Percentiles rank a stretch among this genome's conserved stretches.
Conservation (phyloP, 441 rosid genomes). For the Bocquillonia castaneifolia region DNA sequence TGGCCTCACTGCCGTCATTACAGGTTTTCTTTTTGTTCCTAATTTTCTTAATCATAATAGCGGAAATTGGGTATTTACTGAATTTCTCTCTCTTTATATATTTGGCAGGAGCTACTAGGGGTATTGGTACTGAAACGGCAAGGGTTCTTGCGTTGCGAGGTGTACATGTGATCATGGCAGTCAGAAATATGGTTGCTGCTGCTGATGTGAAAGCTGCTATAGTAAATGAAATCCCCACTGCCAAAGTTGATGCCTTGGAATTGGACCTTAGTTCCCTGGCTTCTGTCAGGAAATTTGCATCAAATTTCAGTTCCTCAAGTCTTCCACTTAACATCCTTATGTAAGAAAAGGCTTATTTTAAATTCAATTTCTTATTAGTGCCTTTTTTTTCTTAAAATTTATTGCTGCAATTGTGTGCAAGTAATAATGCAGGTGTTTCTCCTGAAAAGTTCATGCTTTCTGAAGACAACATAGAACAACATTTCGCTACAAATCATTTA, state of each 20-base stretch:
- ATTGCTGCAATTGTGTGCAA: conserved; percentile 23
- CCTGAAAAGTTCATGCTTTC: conserved; percentile 48
- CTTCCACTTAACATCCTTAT: conserved; percentile 66
- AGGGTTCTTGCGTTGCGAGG: conserved; percentile 64
- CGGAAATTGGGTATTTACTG: background rate
- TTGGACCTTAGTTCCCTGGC: conserved; percentile 65
- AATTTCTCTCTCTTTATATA: background rate
- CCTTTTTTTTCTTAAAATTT: conserved; percentile 15
- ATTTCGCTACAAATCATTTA: conserved; percentile 61
- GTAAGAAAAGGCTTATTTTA: conserved; percentile 29
- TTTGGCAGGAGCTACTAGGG: conserved; percentile 59
- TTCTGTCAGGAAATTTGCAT: conserved; percentile 62
- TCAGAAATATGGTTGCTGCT: conserved; percentile 53
- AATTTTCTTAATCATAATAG: background rate
- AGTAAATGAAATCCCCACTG: conserved; percentile 44
- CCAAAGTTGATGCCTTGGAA: conserved; percentile 67
- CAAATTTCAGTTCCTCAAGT: conserved; percentile 43
- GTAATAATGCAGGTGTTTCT: conserved; percentile 71
- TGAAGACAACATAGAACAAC: conserved; percentile 52
- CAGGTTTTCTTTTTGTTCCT: conserved; percentile 23
- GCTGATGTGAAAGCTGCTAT: conserved; percentile 45
- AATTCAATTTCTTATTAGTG: background rate
- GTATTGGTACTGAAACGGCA: conserved; percentile 63
- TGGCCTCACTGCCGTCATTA: conserved; percentile 42
- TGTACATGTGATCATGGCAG: conserved; percentile 61